A percentile compares a stretch with the other conserved stretches of the same genome.
Evolutionary conservation across 2,329 filamentous ascomycete genomes (phyloP).

Genomic region (Emmonsiellopsis sp.): DNA sequence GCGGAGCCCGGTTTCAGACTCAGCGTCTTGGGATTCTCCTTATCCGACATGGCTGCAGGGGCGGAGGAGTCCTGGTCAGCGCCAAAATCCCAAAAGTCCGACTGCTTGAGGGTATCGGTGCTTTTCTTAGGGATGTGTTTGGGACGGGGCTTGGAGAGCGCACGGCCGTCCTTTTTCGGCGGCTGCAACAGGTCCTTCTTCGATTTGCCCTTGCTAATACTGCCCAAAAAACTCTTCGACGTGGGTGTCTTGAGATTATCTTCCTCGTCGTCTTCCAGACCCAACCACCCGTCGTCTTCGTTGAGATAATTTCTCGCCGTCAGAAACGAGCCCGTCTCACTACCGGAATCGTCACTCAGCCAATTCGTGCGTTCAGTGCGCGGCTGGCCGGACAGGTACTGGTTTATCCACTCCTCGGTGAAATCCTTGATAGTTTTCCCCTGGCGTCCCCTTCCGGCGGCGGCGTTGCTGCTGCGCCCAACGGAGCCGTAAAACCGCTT

Average conservation of each 20-base stretch:
- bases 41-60: conserved; percentile 26
- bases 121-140: conserved; percentile 30
- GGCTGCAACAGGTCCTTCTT: conserved; percentile 9
- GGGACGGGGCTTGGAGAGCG: conserved; percentile 16
- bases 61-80: conserved; percentile 30
- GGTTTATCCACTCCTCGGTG: conserved; percentile 78
- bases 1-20: neutral
- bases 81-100: conserved; percentile 38
- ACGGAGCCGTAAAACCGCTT: conserved; percentile 19
- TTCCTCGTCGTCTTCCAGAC: conserved; percentile 32
- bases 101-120: conserved; percentile 34
- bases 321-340: conserved; percentile 59
- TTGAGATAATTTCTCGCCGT: conserved; percentile 33
- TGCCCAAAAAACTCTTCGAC: conserved; percentile 4
- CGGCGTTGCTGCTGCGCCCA: conserved; percentile 19
- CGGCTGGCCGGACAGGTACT: conserved; percentile 64
- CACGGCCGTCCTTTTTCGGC: neutral
- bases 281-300: conserved; percentile 38
- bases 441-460: conserved; percentile 14
- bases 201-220: neutral
- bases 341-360: conserved; percentile 70
- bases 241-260: conserved; percentile 34
- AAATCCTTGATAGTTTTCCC: conserved; percentile 45
- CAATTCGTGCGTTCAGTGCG: conserved; percentile 67
- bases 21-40: conserved; percentile 15